Conservation (phyloP, 371 early-diverging fungal genomes). For the Mortierella sp. region DNA sequence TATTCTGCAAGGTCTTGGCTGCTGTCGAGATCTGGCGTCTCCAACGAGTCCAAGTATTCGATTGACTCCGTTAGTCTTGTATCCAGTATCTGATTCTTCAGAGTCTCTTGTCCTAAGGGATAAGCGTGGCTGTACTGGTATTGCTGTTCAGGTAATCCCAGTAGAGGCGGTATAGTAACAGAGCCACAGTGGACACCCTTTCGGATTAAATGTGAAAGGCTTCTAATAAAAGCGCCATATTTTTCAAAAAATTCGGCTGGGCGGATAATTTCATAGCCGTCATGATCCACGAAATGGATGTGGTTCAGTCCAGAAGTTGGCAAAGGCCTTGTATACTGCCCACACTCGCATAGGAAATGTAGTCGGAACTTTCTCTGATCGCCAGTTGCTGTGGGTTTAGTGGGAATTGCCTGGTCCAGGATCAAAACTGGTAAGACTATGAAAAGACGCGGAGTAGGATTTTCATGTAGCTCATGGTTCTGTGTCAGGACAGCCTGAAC, state of each 20-base stretch:
- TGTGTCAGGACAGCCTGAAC: conserved; percentile 33
- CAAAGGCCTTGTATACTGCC: conserved; percentile 15
- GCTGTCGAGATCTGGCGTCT: neutral
- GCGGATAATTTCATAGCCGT: conserved; percentile 34
- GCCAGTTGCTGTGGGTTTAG: neutral
- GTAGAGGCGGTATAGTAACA: conserved; percentile 25
- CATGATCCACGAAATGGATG: conserved; percentile 34
- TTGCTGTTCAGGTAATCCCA: conserved; percentile 9
- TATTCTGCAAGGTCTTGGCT: conserved; percentile 7
- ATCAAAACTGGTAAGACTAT: conserved; percentile 27
- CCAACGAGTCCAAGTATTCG: conserved; percentile 27
- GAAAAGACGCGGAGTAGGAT: conserved; percentile 33
- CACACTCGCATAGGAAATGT: conserved; percentile 44
- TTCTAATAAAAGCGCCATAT: conserved; percentile 37
- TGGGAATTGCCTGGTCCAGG: neutral
- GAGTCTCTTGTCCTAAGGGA: conserved; percentile 20
- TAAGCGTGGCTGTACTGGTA: neutral
- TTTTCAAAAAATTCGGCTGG: conserved; percentile 32
- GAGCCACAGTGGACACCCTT: conserved; percentile 36
- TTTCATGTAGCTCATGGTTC: conserved; percentile 34
- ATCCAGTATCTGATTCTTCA: conserved; percentile 30
- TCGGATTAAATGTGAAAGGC: conserved; percentile 32
- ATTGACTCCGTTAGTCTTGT: conserved; percentile 30
- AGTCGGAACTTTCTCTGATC: conserved; percentile 40
- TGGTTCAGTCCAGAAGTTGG: conserved; percentile 12